Conservation (phyloP, 139 green algal genomes). For the Dunaliella sp. region DNA sequence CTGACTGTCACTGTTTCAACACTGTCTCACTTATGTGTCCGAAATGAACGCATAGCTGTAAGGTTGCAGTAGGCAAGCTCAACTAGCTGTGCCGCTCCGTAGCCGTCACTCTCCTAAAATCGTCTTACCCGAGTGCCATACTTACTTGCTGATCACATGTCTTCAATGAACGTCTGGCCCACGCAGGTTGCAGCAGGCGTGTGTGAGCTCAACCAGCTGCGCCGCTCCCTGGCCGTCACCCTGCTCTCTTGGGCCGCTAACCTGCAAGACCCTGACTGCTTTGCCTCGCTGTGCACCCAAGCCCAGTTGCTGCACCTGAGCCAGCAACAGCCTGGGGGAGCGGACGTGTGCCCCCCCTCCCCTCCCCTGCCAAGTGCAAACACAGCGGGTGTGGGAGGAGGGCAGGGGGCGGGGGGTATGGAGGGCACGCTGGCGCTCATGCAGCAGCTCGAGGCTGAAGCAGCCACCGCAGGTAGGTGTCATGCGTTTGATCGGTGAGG, state of each 20-base stretch:
- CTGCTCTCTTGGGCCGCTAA: slow-evolving; percentile 64
- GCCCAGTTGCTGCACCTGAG: neutral
- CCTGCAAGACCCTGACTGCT: slow-evolving; percentile 38
- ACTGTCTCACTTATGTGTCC: too few relatives aligned
- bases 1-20: too few relatives aligned
- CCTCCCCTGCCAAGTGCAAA: neutral
- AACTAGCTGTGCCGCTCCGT: too few relatives aligned
- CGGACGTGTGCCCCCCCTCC: neutral
- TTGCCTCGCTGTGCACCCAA: neutral
- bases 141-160: too few relatives aligned
- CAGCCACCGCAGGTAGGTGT: neutral
- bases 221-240: slow-evolving; percentile 55
- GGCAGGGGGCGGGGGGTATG: neutral
- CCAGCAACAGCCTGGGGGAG: neutral
- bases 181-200: slow-evolving; percentile 45
- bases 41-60: too few relatives aligned
- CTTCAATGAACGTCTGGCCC: too few relatives aligned
- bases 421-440: neutral
- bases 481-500: too few relatives aligned
- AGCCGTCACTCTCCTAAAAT: too few relatives aligned
- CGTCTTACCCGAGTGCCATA: too few relatives aligned
- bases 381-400: neutral
- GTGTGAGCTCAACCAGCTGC: slow-evolving; percentile 63
- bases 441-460: slow-evolving; percentile 6
- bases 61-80: too few relatives aligned